phyloP scores from a whole-genome alignment of 768 basidiomycete genomes.

The Auriscalpium microsporum region DNA sequence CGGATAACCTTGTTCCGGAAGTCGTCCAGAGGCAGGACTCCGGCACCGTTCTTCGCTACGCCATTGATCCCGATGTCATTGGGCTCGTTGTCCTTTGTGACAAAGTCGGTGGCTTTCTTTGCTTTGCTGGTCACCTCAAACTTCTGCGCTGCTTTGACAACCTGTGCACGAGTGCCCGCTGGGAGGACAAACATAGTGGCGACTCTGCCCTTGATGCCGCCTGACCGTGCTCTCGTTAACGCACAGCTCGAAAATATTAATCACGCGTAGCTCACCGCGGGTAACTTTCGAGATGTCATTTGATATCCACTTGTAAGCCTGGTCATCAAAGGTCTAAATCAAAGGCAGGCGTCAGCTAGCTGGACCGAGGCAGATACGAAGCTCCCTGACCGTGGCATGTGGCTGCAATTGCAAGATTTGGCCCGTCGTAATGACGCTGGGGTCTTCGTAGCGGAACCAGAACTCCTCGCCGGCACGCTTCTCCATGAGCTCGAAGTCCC shows the following conservation, averaged over 20 bases:
- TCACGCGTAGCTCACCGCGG: neutral
- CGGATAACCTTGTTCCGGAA: neutral
- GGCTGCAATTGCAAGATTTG: neutral
- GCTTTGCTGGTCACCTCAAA: neutral
- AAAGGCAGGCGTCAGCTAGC: neutral
- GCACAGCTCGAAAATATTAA: neutral
- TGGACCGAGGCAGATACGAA: neutral
- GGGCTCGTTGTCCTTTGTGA: conserved; percentile 2
- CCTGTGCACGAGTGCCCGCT: neutral
- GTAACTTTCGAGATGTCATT: neutral
- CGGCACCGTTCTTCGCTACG: neutral
- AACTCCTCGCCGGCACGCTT: neutral
- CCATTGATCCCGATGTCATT: neutral
- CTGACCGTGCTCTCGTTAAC: neutral
- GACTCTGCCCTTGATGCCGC: neutral
- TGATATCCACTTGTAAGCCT: conserved; percentile 2
- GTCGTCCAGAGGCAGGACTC: neutral
- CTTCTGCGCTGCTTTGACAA: neutral
- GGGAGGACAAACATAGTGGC: neutral
- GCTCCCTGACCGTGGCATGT: neutral
- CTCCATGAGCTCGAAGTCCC: neutral
- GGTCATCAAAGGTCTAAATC: neutral
- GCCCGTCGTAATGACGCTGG: neutral
- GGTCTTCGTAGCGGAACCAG: neutral
- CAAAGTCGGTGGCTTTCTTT: neutral